Percentiles rank a stretch among this genome's conserved stretches.
phyloP scores from a whole-genome alignment of 2,329 filamentous ascomycete genomes.

The Venturia carpophila region DNA sequence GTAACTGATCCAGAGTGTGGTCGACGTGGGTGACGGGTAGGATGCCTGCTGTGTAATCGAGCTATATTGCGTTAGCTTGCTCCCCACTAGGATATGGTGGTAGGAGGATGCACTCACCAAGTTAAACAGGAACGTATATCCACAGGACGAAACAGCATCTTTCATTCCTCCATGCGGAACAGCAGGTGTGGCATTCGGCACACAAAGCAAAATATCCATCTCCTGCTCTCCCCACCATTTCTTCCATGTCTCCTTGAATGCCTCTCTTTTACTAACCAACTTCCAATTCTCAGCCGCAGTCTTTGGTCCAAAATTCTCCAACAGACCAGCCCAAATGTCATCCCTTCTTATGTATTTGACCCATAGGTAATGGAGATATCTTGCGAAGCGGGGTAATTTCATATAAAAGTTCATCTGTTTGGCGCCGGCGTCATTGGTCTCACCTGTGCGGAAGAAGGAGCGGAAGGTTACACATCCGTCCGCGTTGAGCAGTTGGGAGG shows the following conservation, averaged over 20 bases:
- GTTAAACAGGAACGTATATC: slow-evolving; percentile 92
- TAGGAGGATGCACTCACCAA: slow-evolving; percentile 47
- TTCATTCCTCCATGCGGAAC: slow-evolving; percentile 82
- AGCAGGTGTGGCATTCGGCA: slow-evolving; percentile 85
- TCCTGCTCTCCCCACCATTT: slow-evolving; percentile 63
- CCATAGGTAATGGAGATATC: slow-evolving; percentile 83
- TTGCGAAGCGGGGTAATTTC: slow-evolving; percentile 62
- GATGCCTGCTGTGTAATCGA: slow-evolving; percentile 80
- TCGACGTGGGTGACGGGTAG: slow-evolving; percentile 83
- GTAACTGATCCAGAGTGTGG: slow-evolving; percentile 55
- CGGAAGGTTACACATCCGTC: slow-evolving; percentile 77
- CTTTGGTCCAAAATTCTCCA: slow-evolving; percentile 67
- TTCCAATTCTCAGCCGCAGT: slow-evolving; percentile 74
- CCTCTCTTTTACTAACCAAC: slow-evolving; percentile 67
- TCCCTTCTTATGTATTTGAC: slow-evolving; percentile 77
- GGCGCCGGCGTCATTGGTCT: slow-evolving; percentile 72
- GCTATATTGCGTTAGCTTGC: slow-evolving; percentile 35
- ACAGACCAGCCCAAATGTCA: slow-evolving; percentile 66
- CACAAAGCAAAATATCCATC: slow-evolving; percentile 70
- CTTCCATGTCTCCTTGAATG: slow-evolving; percentile 70
- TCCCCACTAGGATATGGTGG: too few species aligned
- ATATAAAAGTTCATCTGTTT: slow-evolving; percentile 68
- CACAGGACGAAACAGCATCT: slow-evolving; percentile 76
- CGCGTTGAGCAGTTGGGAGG: slow-evolving; percentile 71
- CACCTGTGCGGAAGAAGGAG: slow-evolving; percentile 66